phyloP scores from a whole-genome alignment of 1,284 basidiomycete genomes.

The Pterulicium gracile region DNA sequence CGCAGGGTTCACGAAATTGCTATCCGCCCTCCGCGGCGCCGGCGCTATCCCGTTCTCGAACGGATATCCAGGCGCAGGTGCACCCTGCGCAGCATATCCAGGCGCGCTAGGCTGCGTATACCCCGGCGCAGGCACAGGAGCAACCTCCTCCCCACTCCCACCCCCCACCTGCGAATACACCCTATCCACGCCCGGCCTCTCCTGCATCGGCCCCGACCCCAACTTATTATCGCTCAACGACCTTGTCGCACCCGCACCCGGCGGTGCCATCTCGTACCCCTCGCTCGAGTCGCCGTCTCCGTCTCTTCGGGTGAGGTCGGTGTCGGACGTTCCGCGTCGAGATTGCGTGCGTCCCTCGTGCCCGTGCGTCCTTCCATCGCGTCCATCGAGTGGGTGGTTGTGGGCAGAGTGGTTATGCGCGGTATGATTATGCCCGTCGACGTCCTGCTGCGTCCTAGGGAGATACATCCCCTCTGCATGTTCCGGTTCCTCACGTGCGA shows the following conservation, averaged over 20 bases:
- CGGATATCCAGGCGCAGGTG: no score
- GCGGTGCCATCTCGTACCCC: neutral
- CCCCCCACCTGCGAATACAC: neutral
- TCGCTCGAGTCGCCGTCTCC: neutral
- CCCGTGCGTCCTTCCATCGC: no score
- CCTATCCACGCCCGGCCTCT: neutral
- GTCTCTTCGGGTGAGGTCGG: neutral
- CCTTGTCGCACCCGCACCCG: neutral
- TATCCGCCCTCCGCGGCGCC: no score
- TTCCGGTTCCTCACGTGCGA: neutral
- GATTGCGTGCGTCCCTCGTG: no score
- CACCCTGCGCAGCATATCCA: constrained; percentile 4
- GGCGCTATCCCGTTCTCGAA: no score
- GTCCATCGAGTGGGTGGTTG: no score
- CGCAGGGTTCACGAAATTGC: no score
- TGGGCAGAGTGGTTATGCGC: neutral
- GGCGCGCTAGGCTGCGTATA: neutral
- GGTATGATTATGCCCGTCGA: neutral
- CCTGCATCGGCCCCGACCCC: no score
- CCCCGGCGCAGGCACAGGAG: neutral
- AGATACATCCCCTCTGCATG: neutral
- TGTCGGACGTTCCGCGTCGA: neutral
- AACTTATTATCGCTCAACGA: no score
- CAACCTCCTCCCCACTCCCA: neutral
- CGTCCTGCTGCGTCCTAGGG: neutral